Base-by-base conservation (phyloP, 176 grass and related monocot species). In the Zea luxurians region DNA sequence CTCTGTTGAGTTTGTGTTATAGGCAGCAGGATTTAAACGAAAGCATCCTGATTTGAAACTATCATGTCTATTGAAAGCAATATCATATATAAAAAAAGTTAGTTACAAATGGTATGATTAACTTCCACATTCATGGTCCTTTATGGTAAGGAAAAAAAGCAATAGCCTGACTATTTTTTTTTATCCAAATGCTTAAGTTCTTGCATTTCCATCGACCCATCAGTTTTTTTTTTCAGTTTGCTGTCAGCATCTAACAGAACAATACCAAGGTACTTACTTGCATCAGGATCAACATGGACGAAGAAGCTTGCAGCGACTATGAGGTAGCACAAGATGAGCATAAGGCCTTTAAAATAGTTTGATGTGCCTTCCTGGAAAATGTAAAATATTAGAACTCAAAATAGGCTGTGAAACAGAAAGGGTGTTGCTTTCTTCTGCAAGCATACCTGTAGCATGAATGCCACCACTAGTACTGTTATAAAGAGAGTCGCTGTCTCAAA, bases 401-500 rank as follows among this genome's bases (percentile, higher is more conserved):
- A 61, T 82, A 27, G 13, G 20, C 6, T 58, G 46, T 13, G 45
- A 58, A 69, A 82, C 20, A 63, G 46, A 70, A 9, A 70, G 16
- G 37, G 74, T 79, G 58, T 53, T 46, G 10, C 27, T 38, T 50
- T 10, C 4, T 80, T 77, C 50, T 84, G 54, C 13, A 47, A 61
- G 74, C 71, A 80, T 7, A 99, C 96, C 96, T 99, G 96, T 55
- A 99, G 84, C 96, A 99, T 92, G 74, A 95, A 99, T 82, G 96
- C 92, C 43, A 99, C 92, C 58, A 99, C 96, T 68, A 97, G 61
- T 49, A 97, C 93, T 37, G 93, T 97, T 73, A 97, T 97, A 79
- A 97, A 97, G 41, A 97, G 90, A 83, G 90, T 97, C 48, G 93
- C 93, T 52, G 93, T 97, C 85, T 97, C 93, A 76, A 97, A 99